Conservation (phyloP, 2,329 filamentous ascomycete genomes). For the Sclerotinia nivalis region DNA sequence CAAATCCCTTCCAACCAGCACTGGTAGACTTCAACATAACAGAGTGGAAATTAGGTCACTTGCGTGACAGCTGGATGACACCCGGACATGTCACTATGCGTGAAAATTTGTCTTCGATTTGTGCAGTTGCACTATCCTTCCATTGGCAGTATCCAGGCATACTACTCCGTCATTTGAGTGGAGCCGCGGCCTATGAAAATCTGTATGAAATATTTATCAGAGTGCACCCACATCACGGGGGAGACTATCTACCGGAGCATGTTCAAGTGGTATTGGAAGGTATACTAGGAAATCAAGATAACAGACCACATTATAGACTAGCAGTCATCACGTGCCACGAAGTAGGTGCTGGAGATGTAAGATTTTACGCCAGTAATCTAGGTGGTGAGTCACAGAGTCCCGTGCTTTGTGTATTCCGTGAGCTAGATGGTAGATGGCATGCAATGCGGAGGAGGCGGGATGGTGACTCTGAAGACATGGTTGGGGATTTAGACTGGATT, state of each 20-base stretch:
- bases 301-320: not conserved
- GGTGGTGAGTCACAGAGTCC: not conserved
- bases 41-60: not conserved
- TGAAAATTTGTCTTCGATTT: not conserved
- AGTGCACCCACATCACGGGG: not conserved
- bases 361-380: not conserved
- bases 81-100: not conserved
- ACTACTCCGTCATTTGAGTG: not conserved
- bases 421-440: not conserved
- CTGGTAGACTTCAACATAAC: not conserved
- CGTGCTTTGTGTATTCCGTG: not conserved
- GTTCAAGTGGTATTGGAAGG: not conserved
- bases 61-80: not conserved
- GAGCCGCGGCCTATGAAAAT: not conserved
- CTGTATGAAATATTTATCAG: not conserved
- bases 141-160: not conserved
- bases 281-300: not conserved
- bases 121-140: conserved; percentile 5
- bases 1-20: not conserved
- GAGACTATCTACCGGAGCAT: not conserved
- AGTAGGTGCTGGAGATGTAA: not conserved
- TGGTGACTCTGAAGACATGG: not conserved
- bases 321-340: not conserved
- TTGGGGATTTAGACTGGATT: not conserved
- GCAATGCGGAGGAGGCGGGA: not conserved